Evolutionary conservation across 176 grass and related monocot genomes (phyloP).

Genomic region (Raddia distichophylla): DNA sequence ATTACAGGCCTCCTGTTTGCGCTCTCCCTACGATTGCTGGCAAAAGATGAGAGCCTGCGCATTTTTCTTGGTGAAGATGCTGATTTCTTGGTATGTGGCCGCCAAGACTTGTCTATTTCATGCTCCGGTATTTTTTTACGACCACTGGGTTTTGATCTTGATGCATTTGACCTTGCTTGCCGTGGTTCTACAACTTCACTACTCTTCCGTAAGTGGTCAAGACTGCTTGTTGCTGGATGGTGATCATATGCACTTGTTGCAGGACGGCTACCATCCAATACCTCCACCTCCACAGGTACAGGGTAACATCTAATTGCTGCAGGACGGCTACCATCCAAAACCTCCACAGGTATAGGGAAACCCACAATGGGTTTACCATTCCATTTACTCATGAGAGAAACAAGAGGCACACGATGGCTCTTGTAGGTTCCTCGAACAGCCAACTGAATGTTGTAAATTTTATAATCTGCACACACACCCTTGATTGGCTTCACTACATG

Average conservation of each 20-base stretch:
- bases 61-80: slow-evolving; percentile 87
- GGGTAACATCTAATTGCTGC: slow-evolving; percentile 44
- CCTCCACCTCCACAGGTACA: slow-evolving; percentile 50
- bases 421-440: slow-evolving; percentile 75
- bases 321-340: slow-evolving; percentile 61
- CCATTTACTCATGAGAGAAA: slow-evolving; percentile 96
- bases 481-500: slow-evolving; percentile 60
- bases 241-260: slow-evolving; percentile 43
- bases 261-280: slow-evolving; percentile 61
- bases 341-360: slow-evolving; percentile 66
- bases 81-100: slow-evolving; percentile 69
- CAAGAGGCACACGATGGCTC: slow-evolving; percentile 68
- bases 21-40: slow-evolving; percentile 54
- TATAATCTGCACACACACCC: slow-evolving; percentile 46
- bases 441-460: slow-evolving; percentile 79
- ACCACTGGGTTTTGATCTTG: slow-evolving; percentile 42
- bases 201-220: slow-evolving; percentile 58
- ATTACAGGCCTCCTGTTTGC: slow-evolving; percentile 59
- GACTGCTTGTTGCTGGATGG: slow-evolving; percentile 46
- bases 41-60: slow-evolving; percentile 90
- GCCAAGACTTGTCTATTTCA: slow-evolving; percentile 60
- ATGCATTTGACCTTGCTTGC: slow-evolving; percentile 50
- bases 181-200: slow-evolving; percentile 37
- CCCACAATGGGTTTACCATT: slow-evolving; percentile 88
- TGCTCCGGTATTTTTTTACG: slow-evolving; percentile 42